These are phyloP conservation scores for Diplodia corticola DNA, from an alignment of 2,329 filamentous ascomycete genomes.

Conservation along the genomic window DNA sequence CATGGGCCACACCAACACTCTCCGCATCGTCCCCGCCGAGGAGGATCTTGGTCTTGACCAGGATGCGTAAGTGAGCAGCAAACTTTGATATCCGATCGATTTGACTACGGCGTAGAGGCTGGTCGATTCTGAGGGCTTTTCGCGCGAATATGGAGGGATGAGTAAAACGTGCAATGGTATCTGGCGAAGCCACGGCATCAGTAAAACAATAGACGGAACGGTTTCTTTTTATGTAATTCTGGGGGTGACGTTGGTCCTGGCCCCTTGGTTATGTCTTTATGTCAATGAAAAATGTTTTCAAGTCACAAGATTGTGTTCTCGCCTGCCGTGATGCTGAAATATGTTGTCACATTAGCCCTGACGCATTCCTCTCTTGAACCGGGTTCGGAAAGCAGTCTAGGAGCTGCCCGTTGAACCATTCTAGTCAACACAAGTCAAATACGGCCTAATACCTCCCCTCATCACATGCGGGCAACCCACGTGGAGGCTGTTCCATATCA, in stretches of 20 bases:
- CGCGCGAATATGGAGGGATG: background rate
- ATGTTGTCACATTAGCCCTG: background rate
- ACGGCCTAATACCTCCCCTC: too few species aligned
- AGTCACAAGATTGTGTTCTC: too few species aligned
- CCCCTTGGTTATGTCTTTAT: conserved; percentile 2
- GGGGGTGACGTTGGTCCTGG: background rate
- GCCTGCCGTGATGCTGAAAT: background rate
- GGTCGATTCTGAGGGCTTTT: conserved; percentile 1
- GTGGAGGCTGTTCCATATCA: too few species aligned
- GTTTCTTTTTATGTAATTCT: background rate
- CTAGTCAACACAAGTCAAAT: too few species aligned
- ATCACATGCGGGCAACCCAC: too few species aligned
- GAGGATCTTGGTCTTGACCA: conserved; percentile 53
- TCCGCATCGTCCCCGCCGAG: conserved; percentile 54
- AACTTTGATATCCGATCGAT: conserved; percentile 14
- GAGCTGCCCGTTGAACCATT: too few species aligned
- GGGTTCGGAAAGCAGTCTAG: too few species aligned
- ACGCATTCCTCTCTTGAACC: too few species aligned
- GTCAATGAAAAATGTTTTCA: background rate
- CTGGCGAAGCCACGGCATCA: conserved; percentile 4
- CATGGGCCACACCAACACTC: conserved; percentile 87
- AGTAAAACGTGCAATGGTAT: conserved; percentile 3
- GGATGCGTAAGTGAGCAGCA: conserved; percentile 39
- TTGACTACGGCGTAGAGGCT: conserved; percentile 15
- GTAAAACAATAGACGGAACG: conserved; percentile 18